Percentiles rank a stretch among this genome's conserved stretches.
These are phyloP conservation scores for Somion occarium DNA, from an alignment of 1,284 basidiomycete genomes.

Conservation along the genomic window DNA sequence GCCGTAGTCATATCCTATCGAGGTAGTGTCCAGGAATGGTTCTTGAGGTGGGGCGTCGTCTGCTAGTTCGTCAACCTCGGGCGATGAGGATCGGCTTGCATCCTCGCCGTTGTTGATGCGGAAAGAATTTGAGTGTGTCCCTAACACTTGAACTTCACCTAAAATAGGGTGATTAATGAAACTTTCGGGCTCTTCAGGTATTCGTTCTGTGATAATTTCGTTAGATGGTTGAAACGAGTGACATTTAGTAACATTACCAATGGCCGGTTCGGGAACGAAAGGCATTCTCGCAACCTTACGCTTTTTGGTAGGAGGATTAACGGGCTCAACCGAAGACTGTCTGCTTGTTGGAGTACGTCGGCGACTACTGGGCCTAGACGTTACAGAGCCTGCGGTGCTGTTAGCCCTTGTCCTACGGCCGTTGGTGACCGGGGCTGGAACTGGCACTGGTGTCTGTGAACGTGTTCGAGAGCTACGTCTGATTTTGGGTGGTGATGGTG, in stretches of 20 bases:
- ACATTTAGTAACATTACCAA: no score
- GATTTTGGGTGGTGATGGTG: neutral
- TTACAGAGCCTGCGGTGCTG: no score
- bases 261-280: no score
- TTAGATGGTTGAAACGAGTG: no score
- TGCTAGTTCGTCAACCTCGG: neutral
- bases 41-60: neutral
- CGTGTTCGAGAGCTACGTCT: neutral
- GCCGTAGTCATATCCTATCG: neutral
- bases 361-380: neutral
- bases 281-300: no score
- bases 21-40: neutral
- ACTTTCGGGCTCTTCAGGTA: neutral
- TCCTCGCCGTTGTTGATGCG: neutral
- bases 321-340: neutral
- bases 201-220: neutral
- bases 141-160: neutral
- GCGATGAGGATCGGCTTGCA: neutral
- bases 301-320: no score
- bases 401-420: neutral
- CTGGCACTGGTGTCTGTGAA: neutral
- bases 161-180: neutral
- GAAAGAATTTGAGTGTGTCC: neutral
- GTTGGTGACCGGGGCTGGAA: neutral
- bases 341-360: neutral